Conservation (phyloP, 768 basidiomycete genomes). For the Ramaria rubella region DNA sequence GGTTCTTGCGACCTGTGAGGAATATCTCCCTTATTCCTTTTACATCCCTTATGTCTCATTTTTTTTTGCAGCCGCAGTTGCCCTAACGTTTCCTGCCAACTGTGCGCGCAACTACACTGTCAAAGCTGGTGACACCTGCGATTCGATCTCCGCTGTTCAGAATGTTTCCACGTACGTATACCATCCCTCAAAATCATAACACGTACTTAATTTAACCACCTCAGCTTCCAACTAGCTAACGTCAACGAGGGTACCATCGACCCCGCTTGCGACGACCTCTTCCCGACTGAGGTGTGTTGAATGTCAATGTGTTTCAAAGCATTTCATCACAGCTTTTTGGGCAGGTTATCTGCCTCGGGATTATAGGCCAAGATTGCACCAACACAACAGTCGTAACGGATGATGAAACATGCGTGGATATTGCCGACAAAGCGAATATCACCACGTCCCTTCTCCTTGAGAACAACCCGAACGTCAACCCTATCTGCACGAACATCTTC, state of each 20-base stretch:
- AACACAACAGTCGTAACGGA: slow-evolving; percentile 39
- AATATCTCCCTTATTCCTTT: background rate
- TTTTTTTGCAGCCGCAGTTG: background rate
- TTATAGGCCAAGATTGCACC: slow-evolving; percentile 48
- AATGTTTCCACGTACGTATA: slow-evolving; percentile 41
- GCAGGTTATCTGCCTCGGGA: slow-evolving; percentile 51
- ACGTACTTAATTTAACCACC: background rate
- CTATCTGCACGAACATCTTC: slow-evolving; percentile 48
- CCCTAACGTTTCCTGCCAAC: slow-evolving; percentile 3
- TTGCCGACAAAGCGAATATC: slow-evolving; percentile 38
- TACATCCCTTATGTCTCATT: background rate
- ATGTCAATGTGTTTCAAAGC: background rate
- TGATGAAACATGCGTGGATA: slow-evolving; percentile 46
- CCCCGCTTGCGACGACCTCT: slow-evolving; percentile 49
- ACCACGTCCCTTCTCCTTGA: slow-evolving; percentile 38
- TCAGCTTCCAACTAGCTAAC: slow-evolving; percentile 51
- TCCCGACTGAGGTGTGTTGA: slow-evolving; percentile 38
- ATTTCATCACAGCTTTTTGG: background rate
- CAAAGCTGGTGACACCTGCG: slow-evolving; percentile 46
- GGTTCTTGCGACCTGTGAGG: background rate
- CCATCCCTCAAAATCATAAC: background rate
- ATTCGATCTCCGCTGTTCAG: slow-evolving; percentile 42
- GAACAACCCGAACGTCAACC: slow-evolving; percentile 63
- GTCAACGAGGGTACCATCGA: slow-evolving; percentile 46
- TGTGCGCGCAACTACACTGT: slow-evolving; percentile 53